Conservation (phyloP, 2,329 filamentous ascomycete species). For the Nemania sp. region DNA sequence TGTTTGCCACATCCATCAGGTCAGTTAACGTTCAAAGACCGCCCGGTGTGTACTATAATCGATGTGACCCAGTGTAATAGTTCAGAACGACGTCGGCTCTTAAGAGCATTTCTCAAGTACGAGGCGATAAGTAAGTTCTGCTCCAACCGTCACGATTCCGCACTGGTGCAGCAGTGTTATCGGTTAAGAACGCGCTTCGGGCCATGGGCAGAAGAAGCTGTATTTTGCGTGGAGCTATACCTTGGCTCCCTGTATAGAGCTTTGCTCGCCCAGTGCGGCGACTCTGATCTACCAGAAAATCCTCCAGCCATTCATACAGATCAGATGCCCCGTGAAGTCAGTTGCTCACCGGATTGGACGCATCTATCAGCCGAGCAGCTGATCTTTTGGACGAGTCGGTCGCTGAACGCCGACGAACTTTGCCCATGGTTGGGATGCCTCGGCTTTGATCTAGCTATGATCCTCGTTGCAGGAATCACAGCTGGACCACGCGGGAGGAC, state of each 20-base stretch:
- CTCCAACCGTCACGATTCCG: background rate
- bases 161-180: background rate
- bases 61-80: background rate
- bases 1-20: constrained; percentile 10
- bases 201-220: background rate
- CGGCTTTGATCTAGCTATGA: constrained; percentile 2
- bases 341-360: background rate
- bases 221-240: constrained; percentile 9
- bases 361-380: background rate
- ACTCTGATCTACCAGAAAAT: constrained; percentile 5
- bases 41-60: background rate
- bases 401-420: constrained; percentile 5
- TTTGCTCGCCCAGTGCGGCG: constrained; percentile 2
- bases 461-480: background rate
- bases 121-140: constrained; percentile 6
- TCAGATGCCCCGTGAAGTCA: background rate
- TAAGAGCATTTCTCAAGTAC: constrained; percentile 7
- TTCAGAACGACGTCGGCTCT: constrained; percentile 1
- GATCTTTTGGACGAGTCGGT: background rate
- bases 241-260: constrained; percentile 5
- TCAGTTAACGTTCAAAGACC: constrained; percentile 2
- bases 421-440: constrained; percentile 4
- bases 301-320: background rate
- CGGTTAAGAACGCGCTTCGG: background rate
- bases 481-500: background rate